Evolutionary conservation across 1,139 yeast species (phyloP).

Genomic region (Candida mesenterica): DNA sequence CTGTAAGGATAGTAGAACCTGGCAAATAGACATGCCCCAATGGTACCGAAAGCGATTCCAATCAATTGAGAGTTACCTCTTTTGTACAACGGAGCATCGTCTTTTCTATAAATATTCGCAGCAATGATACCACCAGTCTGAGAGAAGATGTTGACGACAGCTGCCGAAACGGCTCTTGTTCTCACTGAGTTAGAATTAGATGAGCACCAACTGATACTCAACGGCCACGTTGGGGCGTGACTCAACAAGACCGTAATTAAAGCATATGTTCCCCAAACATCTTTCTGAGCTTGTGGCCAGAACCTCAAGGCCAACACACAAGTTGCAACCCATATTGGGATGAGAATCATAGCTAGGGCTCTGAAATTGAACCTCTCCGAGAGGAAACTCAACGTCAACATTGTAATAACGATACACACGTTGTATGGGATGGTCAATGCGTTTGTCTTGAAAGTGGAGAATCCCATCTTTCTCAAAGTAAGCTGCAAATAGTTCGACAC

Average conservation of each 20-base stretch:
- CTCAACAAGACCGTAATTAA: constrained; percentile 16
- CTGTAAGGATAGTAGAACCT: constrained; percentile 43
- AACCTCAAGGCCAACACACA: constrained; percentile 16
- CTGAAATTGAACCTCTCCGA: constrained; percentile 14
- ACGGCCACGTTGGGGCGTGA: constrained; percentile 16
- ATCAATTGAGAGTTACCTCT: constrained; percentile 15
- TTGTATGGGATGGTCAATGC: constrained; percentile 21
- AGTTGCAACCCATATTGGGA: constrained; percentile 14
- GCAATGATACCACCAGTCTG: constrained; percentile 16
- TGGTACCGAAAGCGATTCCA: constrained; percentile 14
- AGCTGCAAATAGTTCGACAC: constrained; percentile 16
- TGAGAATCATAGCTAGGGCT: constrained; percentile 13
- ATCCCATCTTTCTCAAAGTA: constrained; percentile 18
- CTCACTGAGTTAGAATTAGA: constrained; percentile 18
- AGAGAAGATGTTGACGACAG: constrained; percentile 18
- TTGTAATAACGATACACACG: constrained; percentile 14
- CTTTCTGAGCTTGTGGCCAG: constrained; percentile 18
- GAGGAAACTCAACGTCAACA: constrained; percentile 13
- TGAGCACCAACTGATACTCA: constrained; percentile 18
- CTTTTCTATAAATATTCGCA: constrained; percentile 15
- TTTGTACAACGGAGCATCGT: constrained; percentile 17
- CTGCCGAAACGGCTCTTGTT: constrained; percentile 18
- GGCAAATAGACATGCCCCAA: constrained; percentile 12
- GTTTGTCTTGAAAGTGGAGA: constrained; percentile 19
- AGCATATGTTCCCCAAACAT: constrained; percentile 21